These are phyloP conservation scores for Dissophora ornata DNA, from an alignment of 192 early-diverging fungal genomes.

Conservation along the genomic window DNA sequence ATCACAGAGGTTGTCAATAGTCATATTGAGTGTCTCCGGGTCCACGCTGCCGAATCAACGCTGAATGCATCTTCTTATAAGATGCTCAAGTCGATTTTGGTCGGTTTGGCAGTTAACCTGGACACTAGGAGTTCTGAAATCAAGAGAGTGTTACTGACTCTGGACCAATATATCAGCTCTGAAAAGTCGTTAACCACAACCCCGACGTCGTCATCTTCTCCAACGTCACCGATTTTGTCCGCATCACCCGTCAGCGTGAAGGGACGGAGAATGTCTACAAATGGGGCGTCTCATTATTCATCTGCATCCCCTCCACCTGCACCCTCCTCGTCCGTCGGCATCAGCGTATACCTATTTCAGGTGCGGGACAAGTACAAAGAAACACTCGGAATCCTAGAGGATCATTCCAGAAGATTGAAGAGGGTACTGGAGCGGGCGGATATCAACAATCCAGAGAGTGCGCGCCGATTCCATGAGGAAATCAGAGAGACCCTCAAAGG, in stretches of 20 bases:
- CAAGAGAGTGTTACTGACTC: conserved; percentile 30
- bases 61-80: conserved; percentile 20
- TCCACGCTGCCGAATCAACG: conserved; percentile 24
- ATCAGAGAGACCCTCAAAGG: conserved; percentile 18
- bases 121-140: conserved; percentile 51
- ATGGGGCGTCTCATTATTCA: not conserved
- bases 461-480: conserved; percentile 32
- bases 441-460: conserved; percentile 22
- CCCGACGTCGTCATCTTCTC: conserved; percentile 16
- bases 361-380: conserved; percentile 30
- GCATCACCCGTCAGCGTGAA: not conserved
- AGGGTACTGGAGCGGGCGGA: conserved; percentile 33
- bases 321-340: not conserved
- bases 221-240: conserved; percentile 23
- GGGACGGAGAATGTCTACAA: conserved; percentile 20
- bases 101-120: conserved; percentile 40
- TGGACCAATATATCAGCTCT: conserved; percentile 35
- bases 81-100: conserved; percentile 48
- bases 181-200: not conserved
- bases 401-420: conserved; percentile 32
- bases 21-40: conserved; percentile 35
- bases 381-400: conserved; percentile 31
- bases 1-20: conserved; percentile 33
- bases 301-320: not conserved
- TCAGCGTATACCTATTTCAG: conserved; percentile 26